Percentiles rank a stretch among this genome's conserved stretches.
Evolutionary conservation across 73 alveolate species (phyloP).

Genomic region (Uronychia setigera): DNA sequence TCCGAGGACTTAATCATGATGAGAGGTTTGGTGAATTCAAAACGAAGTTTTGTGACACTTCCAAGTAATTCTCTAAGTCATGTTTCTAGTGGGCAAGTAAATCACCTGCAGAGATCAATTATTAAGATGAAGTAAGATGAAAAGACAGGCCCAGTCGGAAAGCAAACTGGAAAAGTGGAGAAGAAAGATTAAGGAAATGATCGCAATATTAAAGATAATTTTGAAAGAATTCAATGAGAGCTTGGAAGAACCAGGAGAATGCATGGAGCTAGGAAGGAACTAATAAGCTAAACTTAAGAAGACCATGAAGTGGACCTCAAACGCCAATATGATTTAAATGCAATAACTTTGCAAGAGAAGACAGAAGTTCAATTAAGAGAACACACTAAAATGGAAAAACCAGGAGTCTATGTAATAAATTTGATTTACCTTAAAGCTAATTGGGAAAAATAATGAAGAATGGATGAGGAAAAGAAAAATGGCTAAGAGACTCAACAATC

Average conservation of each 20-base stretch:
- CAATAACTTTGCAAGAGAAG: not conserved
- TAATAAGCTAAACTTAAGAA: not conserved
- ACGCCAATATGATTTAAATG: not conserved
- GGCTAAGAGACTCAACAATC: not conserved
- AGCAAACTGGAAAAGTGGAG: not conserved
- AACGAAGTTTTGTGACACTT: not conserved
- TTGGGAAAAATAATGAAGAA: not conserved
- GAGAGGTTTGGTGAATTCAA: not conserved
- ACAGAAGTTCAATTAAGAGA: not conserved
- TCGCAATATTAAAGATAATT: not conserved
- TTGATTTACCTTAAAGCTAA: not conserved
- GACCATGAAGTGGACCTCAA: not conserved
- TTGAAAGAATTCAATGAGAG: not conserved
- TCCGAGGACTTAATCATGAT: not conserved
- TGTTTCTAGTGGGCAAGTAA: not conserved
- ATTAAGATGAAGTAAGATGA: not conserved
- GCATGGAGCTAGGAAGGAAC: not conserved
- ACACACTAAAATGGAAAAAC: not conserved
- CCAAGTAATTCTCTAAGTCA: not conserved
- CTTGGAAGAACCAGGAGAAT: not conserved
- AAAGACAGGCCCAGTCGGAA: not conserved
- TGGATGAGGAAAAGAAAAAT: conserved; percentile 38
- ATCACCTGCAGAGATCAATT: not conserved
- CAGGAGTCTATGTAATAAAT: not conserved
- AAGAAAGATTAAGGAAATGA: not conserved